These are phyloP conservation scores for Stephania yunnanensis DNA, from an alignment of 164 flowering plant genomes.

Conservation along the genomic window DNA sequence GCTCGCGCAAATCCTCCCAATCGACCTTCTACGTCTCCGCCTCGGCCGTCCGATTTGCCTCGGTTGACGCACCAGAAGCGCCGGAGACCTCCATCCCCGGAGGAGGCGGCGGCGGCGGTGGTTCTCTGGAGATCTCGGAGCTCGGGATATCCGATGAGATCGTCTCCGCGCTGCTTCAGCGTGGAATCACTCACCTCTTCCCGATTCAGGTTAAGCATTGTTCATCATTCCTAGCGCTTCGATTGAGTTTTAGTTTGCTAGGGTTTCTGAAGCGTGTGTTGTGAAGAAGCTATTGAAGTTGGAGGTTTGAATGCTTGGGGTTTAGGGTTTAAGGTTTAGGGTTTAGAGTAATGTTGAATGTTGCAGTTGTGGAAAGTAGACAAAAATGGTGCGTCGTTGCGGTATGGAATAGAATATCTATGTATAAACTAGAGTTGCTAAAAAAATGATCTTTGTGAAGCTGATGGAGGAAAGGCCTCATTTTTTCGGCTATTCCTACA, in stretches of 20 bases:
- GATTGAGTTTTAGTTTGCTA: not conserved
- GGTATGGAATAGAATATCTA: no score
- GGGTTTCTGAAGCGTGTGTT: not conserved
- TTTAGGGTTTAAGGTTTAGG: no score
- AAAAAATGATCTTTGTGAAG: no score
- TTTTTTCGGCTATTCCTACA: no score
- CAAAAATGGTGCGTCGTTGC: no score
- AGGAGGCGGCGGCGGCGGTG: not conserved
- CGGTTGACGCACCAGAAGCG: not conserved
- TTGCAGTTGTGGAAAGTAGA: no score
- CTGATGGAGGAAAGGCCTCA: no score
- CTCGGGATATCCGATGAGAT: constrained; percentile 31
- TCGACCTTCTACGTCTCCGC: constrained; percentile 11
- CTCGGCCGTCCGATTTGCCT: constrained; percentile 10
- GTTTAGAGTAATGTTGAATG: no score
- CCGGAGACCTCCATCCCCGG: not conserved
- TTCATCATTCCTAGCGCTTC: not conserved
- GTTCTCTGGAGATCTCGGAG: constrained; percentile 19
- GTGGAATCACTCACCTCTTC: constrained; percentile 31
- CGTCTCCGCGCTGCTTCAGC: constrained; percentile 23
- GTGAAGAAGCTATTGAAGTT: no score
- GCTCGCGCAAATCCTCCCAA: not conserved
- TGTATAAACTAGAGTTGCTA: no score
- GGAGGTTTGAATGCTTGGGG: no score
- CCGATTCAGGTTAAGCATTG: constrained; percentile 25